A percentile compares a stretch with the other conserved stretches of the same genome.
These are phyloP conservation scores for Globisporangium echinulatum DNA, from an alignment of 352 stramenopile species.

Conservation along the genomic window DNA sequence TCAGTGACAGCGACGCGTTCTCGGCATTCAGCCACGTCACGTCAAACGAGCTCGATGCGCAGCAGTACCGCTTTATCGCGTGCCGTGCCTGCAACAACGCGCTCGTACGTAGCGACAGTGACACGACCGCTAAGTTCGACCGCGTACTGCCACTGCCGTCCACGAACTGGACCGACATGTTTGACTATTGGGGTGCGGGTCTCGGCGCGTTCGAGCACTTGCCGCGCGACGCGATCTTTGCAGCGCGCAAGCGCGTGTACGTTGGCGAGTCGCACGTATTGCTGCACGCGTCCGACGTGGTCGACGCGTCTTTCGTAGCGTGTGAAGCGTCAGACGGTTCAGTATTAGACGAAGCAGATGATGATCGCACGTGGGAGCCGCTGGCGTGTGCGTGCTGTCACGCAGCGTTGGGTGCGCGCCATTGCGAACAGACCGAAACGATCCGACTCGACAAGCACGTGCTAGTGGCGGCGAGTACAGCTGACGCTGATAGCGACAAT, in stretches of 20 bases:
- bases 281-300: constrained; percentile 38
- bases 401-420: constrained; percentile 27
- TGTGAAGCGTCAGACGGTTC: too few species aligned
- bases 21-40: constrained; percentile 53
- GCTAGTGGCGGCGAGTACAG: constrained; percentile 16
- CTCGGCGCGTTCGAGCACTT: constrained; percentile 79
- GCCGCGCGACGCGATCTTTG: constrained; percentile 57
- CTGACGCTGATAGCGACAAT: constrained; percentile 11
- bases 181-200: constrained; percentile 78
- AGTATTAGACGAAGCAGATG: neutral
- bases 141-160: constrained; percentile 71
- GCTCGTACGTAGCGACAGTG: constrained; percentile 9
- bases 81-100: constrained; percentile 36
- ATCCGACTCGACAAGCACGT: constrained; percentile 61
- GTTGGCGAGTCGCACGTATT: constrained; percentile 63
- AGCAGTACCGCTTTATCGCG: constrained; percentile 32
- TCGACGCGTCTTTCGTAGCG: neutral
- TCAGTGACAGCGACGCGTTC: constrained; percentile 29
- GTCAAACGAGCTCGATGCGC: constrained; percentile 27
- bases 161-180: constrained; percentile 85
- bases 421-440: constrained; percentile 30
- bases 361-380: constrained; percentile 21
- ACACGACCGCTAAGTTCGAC: constrained; percentile 17
- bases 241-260: constrained; percentile 38
- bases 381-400: constrained; percentile 40